phyloP scores from a whole-genome alignment of 1,139 yeast species.

The Candida sanyaensis region DNA sequence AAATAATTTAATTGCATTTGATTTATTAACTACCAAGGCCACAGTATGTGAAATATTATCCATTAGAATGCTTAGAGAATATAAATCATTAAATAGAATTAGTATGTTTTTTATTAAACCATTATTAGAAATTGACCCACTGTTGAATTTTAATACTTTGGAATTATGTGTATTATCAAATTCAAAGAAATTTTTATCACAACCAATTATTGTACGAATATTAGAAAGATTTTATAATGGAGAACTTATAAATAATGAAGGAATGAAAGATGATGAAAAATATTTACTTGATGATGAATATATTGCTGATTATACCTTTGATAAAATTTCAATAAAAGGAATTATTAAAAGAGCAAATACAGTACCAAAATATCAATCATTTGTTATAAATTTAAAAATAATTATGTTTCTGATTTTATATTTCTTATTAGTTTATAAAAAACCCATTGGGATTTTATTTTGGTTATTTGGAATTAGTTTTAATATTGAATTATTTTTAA shows the following conservation, averaged over 20 bases:
- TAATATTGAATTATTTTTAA: slow-evolving; percentile 40
- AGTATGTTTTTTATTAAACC: slow-evolving; percentile 47
- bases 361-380: slow-evolving; percentile 47
- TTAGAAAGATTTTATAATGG: slow-evolving; percentile 59
- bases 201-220: slow-evolving; percentile 54
- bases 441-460: slow-evolving; percentile 29
- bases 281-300: slow-evolving; percentile 25
- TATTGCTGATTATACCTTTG: slow-evolving; percentile 39
- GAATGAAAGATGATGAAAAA: slow-evolving; percentile 27
- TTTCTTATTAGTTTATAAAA: slow-evolving; percentile 31
- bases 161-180: slow-evolving; percentile 57
- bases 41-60: slow-evolving; percentile 58
- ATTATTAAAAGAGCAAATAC: slow-evolving; percentile 32
- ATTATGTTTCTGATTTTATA: slow-evolving; percentile 34
- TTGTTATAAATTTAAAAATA: slow-evolving; percentile 41
- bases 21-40: slow-evolving; percentile 53
- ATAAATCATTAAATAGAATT: slow-evolving; percentile 45
- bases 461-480: slow-evolving; percentile 39
- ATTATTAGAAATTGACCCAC: slow-evolving; percentile 21
- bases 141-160: slow-evolving; percentile 43
- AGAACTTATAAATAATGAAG: slow-evolving; percentile 30
- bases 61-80: slow-evolving; percentile 53
- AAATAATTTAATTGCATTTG: slow-evolving; percentile 49
- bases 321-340: slow-evolving; percentile 30
- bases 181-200: slow-evolving; percentile 56